Evolutionary conservation across 1,284 basidiomycete genomes (phyloP), one percentile per base, ranked within the genome.

Genomic region (Waitea zeae): DNA sequence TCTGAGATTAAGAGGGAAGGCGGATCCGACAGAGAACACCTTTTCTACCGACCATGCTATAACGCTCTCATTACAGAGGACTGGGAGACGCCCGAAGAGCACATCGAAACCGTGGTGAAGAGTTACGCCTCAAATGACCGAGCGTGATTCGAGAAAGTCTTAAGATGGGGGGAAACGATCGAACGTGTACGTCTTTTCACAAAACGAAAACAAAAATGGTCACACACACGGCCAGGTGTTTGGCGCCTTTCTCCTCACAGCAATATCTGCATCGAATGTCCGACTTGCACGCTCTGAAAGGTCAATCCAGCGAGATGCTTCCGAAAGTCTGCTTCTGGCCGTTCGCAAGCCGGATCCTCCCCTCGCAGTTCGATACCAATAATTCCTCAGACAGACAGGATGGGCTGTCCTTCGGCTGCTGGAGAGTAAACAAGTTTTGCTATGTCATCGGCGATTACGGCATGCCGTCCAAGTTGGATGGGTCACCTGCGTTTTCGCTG

Each of bases 71-170:
- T 88, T 11, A 65, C 92, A 43, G 98, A 99, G 52, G 95, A 93
- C 1, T 92, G 86, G 87, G 90, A 95, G 56, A 95, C 95, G 3
- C 89, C 90, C 0, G 92, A 95, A 55, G 89, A 97, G 49, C 81
- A 89, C 52, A 74, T 98, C 28, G 90, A 93, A 52, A 88, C 77
- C 31, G 95, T 99, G 84, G 95, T 98, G 26, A 76, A 89, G 37
- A 96, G 98, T 26, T 95, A 99, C 56, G 98, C 98, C 52, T 97
- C 92, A 47, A 55, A 98, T 53, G 98, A 99, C 49, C 95, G 98
- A 57, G 68, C 79, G 48, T 95, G 93, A 4, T 99, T 95, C 95
- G 60, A 76, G 39, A 88, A 98, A 57, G 92, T 99, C 12, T 54
- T 89, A 41, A 80, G 76, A 50, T 98, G n/a, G 95, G 95, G 95